Evolutionary conservation across 805 yeast genomes (phyloP), one percentile per base, ranked within the genome.

Genomic region (Candida boidinii): DNA sequence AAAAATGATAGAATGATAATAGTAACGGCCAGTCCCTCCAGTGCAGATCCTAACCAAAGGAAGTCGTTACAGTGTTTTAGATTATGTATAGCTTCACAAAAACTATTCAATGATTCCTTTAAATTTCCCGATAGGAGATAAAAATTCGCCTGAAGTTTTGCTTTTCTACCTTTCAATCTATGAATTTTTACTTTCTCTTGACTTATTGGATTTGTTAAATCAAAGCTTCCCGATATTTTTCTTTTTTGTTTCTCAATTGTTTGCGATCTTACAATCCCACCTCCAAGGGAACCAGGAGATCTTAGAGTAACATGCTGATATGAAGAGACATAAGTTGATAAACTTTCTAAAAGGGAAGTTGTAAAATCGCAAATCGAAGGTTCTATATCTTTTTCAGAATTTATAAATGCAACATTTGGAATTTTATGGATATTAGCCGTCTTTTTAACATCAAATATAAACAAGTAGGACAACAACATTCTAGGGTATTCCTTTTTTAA

Each of bases 261-360:
- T 4, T 33, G 7, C 1, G 39, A 18, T 7, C 24, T 27, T 11
- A 42, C 46, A 5, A 34, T 29, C 2, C 48, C 28, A 8, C 77
- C 68, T 1, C 81, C 82, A 0, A 96, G 96, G 0, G 94, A 82
- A 0, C 82, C 83, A 0, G 96, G 96, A 0, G 94, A 83, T 43
- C 94, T 66, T 38, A 86, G 65, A 0, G 95, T 81, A 23, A 85
- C 82, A 50, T 82, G 85, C 38, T 76, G 73, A 43, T 79, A 81
- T 1, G 94, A 75, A 4, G 79, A 69, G 8, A 86, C 85, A 45
- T 79, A 80, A 6, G 63, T 68, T 13, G 84, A 78, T 38, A 90
- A 61, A 8, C 76, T 72, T 6, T 57, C 64, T 11, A 92, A 60
- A 40, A 86, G 77, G 27, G 71, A 66, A 2, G 73, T 60, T 1